Evolutionary conservation across 192 early-diverging fungal genomes (phyloP), one percentile per base, ranked within the genome.

Genomic region (Oehlia diaphana): DNA sequence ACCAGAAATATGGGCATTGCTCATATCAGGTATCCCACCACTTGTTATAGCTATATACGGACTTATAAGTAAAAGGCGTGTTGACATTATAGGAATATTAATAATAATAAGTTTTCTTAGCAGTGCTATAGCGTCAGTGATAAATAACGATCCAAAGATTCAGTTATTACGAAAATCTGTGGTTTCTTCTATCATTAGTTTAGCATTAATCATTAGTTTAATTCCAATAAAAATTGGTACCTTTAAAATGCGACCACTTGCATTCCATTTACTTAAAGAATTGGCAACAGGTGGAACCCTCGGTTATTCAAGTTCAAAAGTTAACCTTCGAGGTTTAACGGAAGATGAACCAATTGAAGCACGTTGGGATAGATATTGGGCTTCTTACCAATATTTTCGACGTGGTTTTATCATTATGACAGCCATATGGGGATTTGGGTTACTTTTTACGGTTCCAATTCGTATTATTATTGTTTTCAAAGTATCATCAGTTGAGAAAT

Each of bases 91-190:
- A 23, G 84, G 83, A 2, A 53, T 81, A 42, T 10, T 88, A 28
- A 81, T 83, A 64, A n/a, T 88, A 14, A 6, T 88, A n/a, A 80
- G 75, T 44, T 86, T 86, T 50, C 71, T 80, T 65, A 37, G 86
- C 37, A 84, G 85, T 13, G 83, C 80, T 7, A 39, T 88, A 35
- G 67, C 86, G 12, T 81, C 87, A 12, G 65, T 84, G 37, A 68
- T 88, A 13, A 80, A 86, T 63, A 72, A 78, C 16, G 84, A 88
- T 65, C 85, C 87, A 42, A 76, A 84, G 53, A 73, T 88, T 13
- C 79, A 82, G 62, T 77, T 88, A 16, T 72, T 86, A 68, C 78
- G 85, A 71, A 85, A 88, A 72, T 88, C 87, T 1, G 49, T 80
- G 49, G 79, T 86, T 63, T 84, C 87, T 1, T 47, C 73, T 8